Evolutionary conservation across 176 grass and related monocot species (phyloP).

Genomic region (Neostapfia colusana): DNA sequence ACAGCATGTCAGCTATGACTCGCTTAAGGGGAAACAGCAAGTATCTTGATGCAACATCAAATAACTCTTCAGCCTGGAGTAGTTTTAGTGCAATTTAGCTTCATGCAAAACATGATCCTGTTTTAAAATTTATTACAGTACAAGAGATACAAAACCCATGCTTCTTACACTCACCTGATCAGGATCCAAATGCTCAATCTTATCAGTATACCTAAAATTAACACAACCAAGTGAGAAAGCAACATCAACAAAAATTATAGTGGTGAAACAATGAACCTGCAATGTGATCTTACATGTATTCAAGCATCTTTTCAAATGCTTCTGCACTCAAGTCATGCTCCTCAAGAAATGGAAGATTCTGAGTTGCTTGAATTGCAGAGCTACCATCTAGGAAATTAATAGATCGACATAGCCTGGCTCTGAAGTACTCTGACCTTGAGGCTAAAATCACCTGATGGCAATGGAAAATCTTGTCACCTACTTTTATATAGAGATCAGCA

Average conservation of each 20-base stretch:
- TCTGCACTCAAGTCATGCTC: constrained; percentile 87
- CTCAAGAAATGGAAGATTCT: constrained; percentile 67
- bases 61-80: constrained; percentile 84
- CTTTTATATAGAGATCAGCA: constrained; percentile 83
- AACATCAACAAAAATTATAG: constrained; percentile 21
- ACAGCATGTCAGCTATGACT: constrained; percentile 69
- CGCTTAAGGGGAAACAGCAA: constrained; percentile 85
- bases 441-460: constrained; percentile 92
- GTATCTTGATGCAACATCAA: constrained; percentile 96
- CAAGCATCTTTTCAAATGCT: constrained; percentile 93
- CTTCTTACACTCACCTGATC: constrained; percentile 54
- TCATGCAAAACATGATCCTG: not conserved
- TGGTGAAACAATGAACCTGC: constrained; percentile 7
- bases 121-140: not conserved
- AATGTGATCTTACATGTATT: constrained; percentile 80
- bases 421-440: constrained; percentile 92
- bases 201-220: constrained; percentile 81
- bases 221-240: not conserved
- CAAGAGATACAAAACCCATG: not conserved
- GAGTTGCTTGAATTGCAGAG: constrained; percentile 33
- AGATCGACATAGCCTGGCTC: constrained; percentile 79
- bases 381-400: constrained; percentile 71
- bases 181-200: constrained; percentile 67
- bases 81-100: constrained; percentile 20
- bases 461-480: constrained; percentile 65